Evolutionary conservation across 257 asterid species (phyloP), one percentile per base, ranked within the genome.

Genomic region (Solanum bulbocastanum): DNA sequence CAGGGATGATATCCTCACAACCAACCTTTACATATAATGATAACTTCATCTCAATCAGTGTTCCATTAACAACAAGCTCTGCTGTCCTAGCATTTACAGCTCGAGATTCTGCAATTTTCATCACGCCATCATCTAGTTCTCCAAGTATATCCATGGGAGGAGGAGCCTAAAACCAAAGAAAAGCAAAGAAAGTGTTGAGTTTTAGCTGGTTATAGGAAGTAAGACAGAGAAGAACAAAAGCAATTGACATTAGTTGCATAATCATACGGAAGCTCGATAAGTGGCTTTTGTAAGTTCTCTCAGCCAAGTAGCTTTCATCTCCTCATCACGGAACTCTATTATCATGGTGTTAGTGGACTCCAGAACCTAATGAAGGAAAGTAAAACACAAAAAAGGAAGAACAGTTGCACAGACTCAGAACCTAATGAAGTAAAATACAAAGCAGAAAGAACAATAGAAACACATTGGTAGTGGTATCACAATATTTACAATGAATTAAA

Each of bases 181-280:
- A 89, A 12, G 37, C n/a, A 89, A 71, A 78, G 82, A 78, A 82
- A 12, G 69, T 65, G 35, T 85, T 87, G 86, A 88, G 65, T 85
- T 84, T 72, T 42, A 66, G 82, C 72, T 58, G 18, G 65, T 25
- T 75, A 89, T 10, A 87, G 66, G 86, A 72, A 81, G 88, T 39
- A 89, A 89, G 87, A 78, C 30, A 58, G 46, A 58, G 56, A 32
- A 18, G 72, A 78, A 75, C 75, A 39, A 74, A 78, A 75, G 9
- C 68, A 44, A 87, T 27, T 32, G 81, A 23, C 37, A 74, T 5
- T 78, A n/a, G 23, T 69, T 30, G 42, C 86, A 83, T 66, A 74
- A 90, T 92, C 99, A 92, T 94, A 97, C 99, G 89, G 99, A 97
- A 91, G 99, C 99, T 92, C 93, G 96, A 93, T 97, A 97, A 79